Evolutionary conservation across 176 grass and related monocot genomes (phyloP), one percentile per base, ranked within the genome.

Genomic region (Oryza glumipatula): DNA sequence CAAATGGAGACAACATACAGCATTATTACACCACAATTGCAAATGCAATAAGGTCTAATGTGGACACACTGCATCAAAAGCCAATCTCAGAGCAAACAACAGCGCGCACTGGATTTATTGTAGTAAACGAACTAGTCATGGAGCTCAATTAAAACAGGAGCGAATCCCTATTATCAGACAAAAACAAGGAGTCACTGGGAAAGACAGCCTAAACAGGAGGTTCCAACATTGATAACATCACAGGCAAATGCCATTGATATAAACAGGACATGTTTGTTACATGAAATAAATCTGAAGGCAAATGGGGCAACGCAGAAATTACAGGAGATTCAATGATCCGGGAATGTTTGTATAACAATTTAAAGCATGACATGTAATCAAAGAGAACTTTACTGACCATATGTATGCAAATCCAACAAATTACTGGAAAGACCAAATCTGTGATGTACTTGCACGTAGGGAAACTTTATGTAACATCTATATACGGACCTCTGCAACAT

Each of bases 401-500:
- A 33, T 54, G 0, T 3, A 11, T 11, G 12, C 7, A 56, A 69
- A 56, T 6, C 15, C 1, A 30, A 15, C 35, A 41, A 41, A 58
- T 56, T 70, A 56, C 54, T 71, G 67, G 67, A 9, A 81, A 58
- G 51, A 70, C 19, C 22, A 35, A 68, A 79, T 39, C 10, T 30
- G 6, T 3, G 22, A 67, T 1, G 2, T 8, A 36, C 17, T 23
- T 81, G 76, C 24, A 39, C 21, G 0, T 11, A 15, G 47, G 12
- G 14, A 21, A 56, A 65, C n/a, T 23, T 7, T 72, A 26, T 76
- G 19, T 28, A 5, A 11, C 11, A 32, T 63, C 54, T 78, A 86
- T 7, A 80, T 33, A 73, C 70, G 22, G 16, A 86, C 0, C 3
- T 86, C 70, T 22, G 28, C 11, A 75, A 86, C 33, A 80, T 86